Evolutionary conservation across 441 rosid genomes (phyloP), one percentile per base, ranked within the genome.

Genomic region (Adansonia gregorii): DNA sequence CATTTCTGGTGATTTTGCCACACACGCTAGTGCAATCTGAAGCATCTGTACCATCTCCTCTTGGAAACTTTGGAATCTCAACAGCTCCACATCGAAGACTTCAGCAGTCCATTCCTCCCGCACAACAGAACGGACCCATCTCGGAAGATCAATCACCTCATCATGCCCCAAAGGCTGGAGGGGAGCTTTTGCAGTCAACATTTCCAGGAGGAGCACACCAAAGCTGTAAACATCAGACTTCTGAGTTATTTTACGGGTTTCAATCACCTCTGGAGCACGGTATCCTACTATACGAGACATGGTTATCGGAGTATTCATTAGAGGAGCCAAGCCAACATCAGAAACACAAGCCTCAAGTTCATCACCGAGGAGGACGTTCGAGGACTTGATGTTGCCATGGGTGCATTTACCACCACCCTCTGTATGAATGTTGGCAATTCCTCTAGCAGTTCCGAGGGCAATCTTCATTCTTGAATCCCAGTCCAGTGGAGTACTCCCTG

Each of bases 31-130:
- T 12, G 85, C 92, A 22, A 89, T 82, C 78, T 90, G 92, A 58
- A 90, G 87, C 92, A 89, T 87, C 74, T 89, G 92, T 52, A 90
- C 91, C 90, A 89, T 89, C 70, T 90, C 92, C 76, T 90, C 94
- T 78, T 89, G 92, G 8, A 83, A 85, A 56, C 80, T 83, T 79
- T 86, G 89, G 73, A 58, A 87, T 79, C 76, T 88, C 82, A 90
- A 61, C 10, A 90, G 88, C 87, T 89, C 94, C 0, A 87, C 90
- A 72, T 90, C 91, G 51, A 90, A 90, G 15, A 90, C 94, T 78
- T 90, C 92, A 0, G 91, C 94, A 0, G 94, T 89, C 94, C 92
- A 90, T 54, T 90, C 94, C 67, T 90, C 94, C 45, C 91, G 78
- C 14, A 90, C 92, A 0, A 90, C 91, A 8, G 94, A 90, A 63